Evolutionary conservation across 768 basidiomycete species (phyloP).

Genomic region (Naganishia onofrii): DNA sequence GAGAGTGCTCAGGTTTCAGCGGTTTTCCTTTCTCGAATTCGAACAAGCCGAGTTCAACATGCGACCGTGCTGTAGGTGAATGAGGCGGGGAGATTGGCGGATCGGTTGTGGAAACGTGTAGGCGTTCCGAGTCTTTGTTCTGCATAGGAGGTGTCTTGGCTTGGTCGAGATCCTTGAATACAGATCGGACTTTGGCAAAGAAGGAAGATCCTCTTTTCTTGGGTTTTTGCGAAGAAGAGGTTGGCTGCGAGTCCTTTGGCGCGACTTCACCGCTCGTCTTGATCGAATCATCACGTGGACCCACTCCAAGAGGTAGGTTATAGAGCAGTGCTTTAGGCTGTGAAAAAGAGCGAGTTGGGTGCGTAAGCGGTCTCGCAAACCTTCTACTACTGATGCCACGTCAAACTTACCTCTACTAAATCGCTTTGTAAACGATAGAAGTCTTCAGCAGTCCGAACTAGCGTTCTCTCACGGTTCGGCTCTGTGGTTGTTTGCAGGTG

Average conservation of each 20-base stretch:
- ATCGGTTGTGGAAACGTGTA: background rate
- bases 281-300: too few species aligned
- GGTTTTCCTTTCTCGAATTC: constrained; percentile 1
- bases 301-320: background rate
- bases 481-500: background rate
- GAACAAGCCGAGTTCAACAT: background rate
- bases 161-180: constrained; percentile 3
- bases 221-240: constrained; percentile 1
- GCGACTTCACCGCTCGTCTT: background rate
- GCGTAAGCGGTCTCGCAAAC: background rate
- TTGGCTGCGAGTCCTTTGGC: background rate
- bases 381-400: background rate
- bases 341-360: background rate
- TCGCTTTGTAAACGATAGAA: constrained; percentile 1
- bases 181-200: constrained; percentile 4
- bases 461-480: background rate
- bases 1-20: background rate
- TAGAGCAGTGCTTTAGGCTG: background rate
- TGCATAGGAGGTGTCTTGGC: background rate
- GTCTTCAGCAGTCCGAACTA: background rate
- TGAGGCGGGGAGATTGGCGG: constrained; percentile 14
- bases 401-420: background rate
- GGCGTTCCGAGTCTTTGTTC: background rate
- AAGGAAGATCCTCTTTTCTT: constrained; percentile 19
- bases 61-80: background rate